Percentiles rank a stretch among this genome's conserved stretches.
Conservation (phyloP, 768 basidiomycete genomes). For the Hortiboletus campestris region DNA sequence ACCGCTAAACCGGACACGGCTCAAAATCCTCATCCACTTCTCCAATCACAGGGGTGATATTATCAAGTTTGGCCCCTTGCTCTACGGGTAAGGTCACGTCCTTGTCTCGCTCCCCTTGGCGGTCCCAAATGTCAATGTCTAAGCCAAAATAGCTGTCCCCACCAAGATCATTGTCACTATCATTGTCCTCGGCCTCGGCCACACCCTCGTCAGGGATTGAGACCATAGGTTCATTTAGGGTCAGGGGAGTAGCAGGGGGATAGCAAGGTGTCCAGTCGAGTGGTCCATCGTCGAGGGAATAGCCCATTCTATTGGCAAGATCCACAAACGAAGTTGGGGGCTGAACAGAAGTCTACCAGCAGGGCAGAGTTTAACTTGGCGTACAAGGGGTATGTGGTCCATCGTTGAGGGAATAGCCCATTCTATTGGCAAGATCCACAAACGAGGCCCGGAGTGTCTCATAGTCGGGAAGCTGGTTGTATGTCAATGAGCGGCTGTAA, state of each 20-base stretch:
- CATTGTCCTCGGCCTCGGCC: neutral
- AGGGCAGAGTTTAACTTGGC: too few relatives aligned
- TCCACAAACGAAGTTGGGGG: too few relatives aligned
- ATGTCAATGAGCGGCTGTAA: slow-evolving; percentile 1
- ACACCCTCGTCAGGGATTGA: neutral
- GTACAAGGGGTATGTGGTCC: too few relatives aligned
- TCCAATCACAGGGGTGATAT: neutral
- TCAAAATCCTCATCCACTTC: neutral
- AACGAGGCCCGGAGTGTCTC: neutral
- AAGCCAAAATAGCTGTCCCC: neutral
- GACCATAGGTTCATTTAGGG: neutral
- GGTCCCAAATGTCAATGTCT: slow-evolving; percentile 2
- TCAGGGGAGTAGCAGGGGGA: neutral
- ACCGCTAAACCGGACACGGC: too few relatives aligned
- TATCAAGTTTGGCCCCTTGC: neutral
- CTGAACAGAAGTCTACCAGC: too few relatives aligned
- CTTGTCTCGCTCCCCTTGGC: slow-evolving; percentile 1
- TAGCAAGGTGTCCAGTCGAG: slow-evolving; percentile 5
- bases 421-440: neutral
- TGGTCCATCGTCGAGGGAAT: neutral
- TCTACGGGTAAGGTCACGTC: neutral
- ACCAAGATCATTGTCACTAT: neutral
- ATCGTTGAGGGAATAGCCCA: neutral
- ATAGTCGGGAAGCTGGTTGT: slow-evolving; percentile 1
- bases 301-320: neutral